A percentile compares a stretch with the other conserved stretches of the same genome.
Evolutionary conservation across 805 yeast genomes (phyloP).

Genomic region (Wickerhamiella qilinensis): DNA sequence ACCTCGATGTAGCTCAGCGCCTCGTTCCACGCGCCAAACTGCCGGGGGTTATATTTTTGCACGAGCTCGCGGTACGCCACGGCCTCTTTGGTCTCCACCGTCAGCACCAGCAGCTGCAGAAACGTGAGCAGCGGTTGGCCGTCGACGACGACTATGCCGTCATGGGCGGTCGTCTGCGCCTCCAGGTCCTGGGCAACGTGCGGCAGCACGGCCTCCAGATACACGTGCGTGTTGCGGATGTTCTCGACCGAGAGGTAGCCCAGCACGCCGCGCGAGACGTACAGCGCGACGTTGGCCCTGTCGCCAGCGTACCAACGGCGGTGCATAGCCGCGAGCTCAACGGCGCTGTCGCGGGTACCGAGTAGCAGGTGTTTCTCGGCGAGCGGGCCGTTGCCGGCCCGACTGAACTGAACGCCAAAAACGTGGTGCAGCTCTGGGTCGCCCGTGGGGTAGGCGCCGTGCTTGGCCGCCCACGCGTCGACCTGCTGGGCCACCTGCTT

Average conservation of each 20-base stretch:
- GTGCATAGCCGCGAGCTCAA: slow-evolving; percentile 31
- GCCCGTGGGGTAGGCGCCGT: slow-evolving; percentile 40
- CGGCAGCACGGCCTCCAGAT: slow-evolving; percentile 25
- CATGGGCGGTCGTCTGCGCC: neutral
- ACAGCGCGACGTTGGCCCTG: slow-evolving; percentile 16
- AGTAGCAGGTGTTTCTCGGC: slow-evolving; percentile 60
- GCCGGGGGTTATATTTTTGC: slow-evolving; percentile 30
- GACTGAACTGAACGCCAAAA: slow-evolving; percentile 47
- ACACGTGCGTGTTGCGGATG: slow-evolving; percentile 37
- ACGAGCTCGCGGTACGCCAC: slow-evolving; percentile 39
- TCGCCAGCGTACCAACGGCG: slow-evolving; percentile 29
- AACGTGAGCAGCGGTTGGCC: slow-evolving; percentile 41
- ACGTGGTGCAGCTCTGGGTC: slow-evolving; percentile 61
- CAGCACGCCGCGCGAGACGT: slow-evolving; percentile 44
- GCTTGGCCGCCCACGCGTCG: slow-evolving; percentile 42
- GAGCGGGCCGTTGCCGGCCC: slow-evolving; percentile 34
- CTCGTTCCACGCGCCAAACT: slow-evolving; percentile 22
- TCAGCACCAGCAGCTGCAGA: slow-evolving; percentile 44
- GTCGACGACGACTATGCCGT: slow-evolving; percentile 26
- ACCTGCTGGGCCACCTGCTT: slow-evolving; percentile 51
- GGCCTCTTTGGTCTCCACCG: slow-evolving; percentile 38
- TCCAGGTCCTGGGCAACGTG: slow-evolving; percentile 22
- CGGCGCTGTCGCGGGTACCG: slow-evolving; percentile 41
- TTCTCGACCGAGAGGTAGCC: slow-evolving; percentile 60
- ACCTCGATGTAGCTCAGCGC: slow-evolving; percentile 45